These are phyloP conservation scores for Dalechampia spathulata DNA, from an alignment of 441 rosid genomes.

Conservation along the genomic window DNA sequence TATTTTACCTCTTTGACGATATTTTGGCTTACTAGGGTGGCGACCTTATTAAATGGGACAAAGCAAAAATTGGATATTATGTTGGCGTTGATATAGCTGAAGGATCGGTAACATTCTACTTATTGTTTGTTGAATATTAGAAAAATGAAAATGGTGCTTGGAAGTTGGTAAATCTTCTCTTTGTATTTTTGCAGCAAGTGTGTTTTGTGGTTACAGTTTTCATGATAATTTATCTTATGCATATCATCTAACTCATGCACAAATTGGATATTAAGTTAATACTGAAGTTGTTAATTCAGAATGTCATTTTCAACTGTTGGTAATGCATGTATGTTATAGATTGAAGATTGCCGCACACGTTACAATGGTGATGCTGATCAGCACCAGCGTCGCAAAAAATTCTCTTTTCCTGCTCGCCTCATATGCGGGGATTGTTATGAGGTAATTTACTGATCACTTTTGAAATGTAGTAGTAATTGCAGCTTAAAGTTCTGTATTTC, in stretches of 20 bases:
- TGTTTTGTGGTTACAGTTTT: background rate
- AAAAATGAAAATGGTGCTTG: background rate
- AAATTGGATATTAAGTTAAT: too few species aligned
- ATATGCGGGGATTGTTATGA: conserved; percentile 94
- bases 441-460: conserved; percentile 32
- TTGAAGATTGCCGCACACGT: conserved; percentile 94
- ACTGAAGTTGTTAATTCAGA: background rate
- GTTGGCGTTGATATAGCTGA: conserved; percentile 95
- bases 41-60: conserved; percentile 98
- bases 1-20: conserved; percentile 7
- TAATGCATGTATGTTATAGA: conserved; percentile 32
- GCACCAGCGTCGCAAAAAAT: conserved; percentile 85
- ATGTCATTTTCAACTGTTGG: background rate
- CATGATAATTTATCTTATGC: background rate
- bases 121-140: background rate
- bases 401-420: conserved; percentile 89
- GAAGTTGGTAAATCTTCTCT: background rate
- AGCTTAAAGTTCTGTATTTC: background rate
- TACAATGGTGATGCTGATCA: conserved; percentile 96
- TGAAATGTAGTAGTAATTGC: background rate
- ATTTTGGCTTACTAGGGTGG: conserved; percentile 53
- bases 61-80: conserved; percentile 84
- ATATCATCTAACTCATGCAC: too few species aligned
- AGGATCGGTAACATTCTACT: conserved; percentile 65
- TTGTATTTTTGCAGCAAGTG: background rate